These are phyloP conservation scores for Backusella westeae DNA, from an alignment of 192 early-diverging fungal genomes.

Conservation along the genomic window DNA sequence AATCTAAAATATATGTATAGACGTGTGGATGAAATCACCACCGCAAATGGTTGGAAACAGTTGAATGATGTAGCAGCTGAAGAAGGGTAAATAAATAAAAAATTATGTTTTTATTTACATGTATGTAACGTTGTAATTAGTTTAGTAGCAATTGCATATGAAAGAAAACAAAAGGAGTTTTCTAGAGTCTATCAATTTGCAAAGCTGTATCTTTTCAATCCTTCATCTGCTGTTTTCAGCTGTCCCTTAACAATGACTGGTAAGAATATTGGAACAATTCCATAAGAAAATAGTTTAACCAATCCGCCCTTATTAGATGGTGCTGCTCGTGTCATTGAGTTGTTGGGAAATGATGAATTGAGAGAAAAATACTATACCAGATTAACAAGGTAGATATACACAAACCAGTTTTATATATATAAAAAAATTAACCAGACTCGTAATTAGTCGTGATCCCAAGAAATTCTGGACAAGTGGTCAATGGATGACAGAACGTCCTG, in stretches of 20 bases:
- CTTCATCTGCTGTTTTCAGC: slow-evolving; percentile 51
- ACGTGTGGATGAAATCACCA: slow-evolving; percentile 60
- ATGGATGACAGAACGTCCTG: slow-evolving; percentile 78
- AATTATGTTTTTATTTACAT: not conserved
- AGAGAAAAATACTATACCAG: slow-evolving; percentile 42
- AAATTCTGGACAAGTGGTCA: slow-evolving; percentile 68
- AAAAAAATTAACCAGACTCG: no score
- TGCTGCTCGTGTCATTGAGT: slow-evolving; percentile 60
- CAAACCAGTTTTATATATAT: not conserved
- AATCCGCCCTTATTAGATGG: slow-evolving; percentile 44
- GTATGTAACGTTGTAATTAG: slow-evolving; percentile 12
- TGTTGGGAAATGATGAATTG: slow-evolving; percentile 52
- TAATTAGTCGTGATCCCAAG: slow-evolving; percentile 53
- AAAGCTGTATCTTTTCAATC: slow-evolving; percentile 59
- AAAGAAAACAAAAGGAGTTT: slow-evolving; percentile 48
- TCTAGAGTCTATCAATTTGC: slow-evolving; percentile 64
- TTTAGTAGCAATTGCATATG: slow-evolving; percentile 64
- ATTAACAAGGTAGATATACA: slow-evolving; percentile 39
- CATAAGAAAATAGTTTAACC: no score
- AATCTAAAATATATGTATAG: slow-evolving; percentile 17
- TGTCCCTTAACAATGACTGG: slow-evolving; percentile 80
- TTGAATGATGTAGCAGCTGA: slow-evolving; percentile 60
- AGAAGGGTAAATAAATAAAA: slow-evolving; percentile 40
- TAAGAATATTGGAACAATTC: not conserved
- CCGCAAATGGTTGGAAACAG: slow-evolving; percentile 58